Conservation (phyloP, 2,329 filamentous ascomycete species). For the Cladophialophora yegresii region DNA sequence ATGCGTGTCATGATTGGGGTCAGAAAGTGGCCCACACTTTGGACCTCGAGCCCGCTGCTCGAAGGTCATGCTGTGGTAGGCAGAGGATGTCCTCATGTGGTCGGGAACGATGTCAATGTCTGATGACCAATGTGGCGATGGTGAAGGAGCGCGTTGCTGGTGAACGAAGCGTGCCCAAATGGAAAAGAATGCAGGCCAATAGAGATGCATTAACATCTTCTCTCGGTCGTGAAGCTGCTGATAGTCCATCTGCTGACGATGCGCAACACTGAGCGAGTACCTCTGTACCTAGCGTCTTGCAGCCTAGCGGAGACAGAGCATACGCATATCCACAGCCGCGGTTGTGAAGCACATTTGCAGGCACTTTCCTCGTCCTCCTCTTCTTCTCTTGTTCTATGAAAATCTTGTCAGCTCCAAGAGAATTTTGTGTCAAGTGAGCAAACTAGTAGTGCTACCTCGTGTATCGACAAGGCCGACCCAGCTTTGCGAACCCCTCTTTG, state of each 20-base stretch:
- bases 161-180: neutral
- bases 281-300: neutral
- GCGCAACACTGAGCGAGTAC: neutral
- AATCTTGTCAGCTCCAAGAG: neutral
- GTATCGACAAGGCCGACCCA: too few relatives aligned
- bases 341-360: neutral
- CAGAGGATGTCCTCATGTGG: neutral
- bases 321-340: neutral
- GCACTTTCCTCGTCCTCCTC: neutral
- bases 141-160: neutral
- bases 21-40: neutral
- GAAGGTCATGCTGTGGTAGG: neutral
- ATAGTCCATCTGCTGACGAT: neutral
- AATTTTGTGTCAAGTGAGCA: neutral
- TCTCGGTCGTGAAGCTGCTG: neutral
- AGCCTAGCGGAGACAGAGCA: neutral
- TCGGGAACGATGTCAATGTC: neutral
- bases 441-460: too few relatives aligned
- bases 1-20: neutral
- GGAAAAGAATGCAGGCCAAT: neutral
- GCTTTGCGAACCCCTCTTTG: too few relatives aligned
- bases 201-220: neutral
- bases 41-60: neutral
- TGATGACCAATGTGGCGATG: constrained; percentile 1
- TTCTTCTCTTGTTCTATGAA: too few relatives aligned